Evolutionary conservation across 805 yeast species (phyloP), one percentile per base, ranked within the genome.

Genomic region (Yarrowia deformans): DNA sequence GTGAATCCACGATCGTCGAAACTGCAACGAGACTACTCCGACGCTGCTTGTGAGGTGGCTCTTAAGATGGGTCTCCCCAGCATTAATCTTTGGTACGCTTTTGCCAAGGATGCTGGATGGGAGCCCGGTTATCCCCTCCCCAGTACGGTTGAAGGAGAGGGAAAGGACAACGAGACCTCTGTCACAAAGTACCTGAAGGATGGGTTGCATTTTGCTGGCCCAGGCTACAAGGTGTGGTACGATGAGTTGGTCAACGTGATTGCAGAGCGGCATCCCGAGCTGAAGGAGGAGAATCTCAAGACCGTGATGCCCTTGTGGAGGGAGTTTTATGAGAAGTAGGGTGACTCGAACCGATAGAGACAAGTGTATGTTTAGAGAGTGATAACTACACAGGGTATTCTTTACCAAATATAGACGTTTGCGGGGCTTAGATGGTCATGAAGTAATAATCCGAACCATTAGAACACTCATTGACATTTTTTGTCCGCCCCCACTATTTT

Each of bases 171-270:
- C 43, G 67, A 67, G 52, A 23, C 50, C 16, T 18, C 69, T 13
- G 67, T 74, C n/a, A 35, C 43, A 9, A 68, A 68, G 16, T 72
- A 85, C 8, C 73, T 86, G 14, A 71, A 75, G 14, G 88, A 85
- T 70, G 93, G 93, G 4, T 75, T 90, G 52, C 93, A 90, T 76
- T 89, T 80, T 75, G 79, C 84, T 2, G 85, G 86, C 0, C 74
- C 77, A 39, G 88, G 87, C 0, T 89, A 89, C 77, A 75, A 79
- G 68, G 61, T 88, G 9, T 77, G 84, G 71, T 87, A 76, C 71
- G 77, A 83, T n/a, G 84, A 79, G 52, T 71, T 88, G 23, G 69
- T 81, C 64, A 72, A 74, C 49, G 74, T 76, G 6, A 84, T 88
- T 54, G 72, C 75, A 2, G 70, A 70, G 5, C 37, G 71, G 14